Percentiles rank a stretch among this genome's conserved stretches.
Conservation (phyloP, 2,329 filamentous ascomycete species). For the Onygenales sp. region DNA sequence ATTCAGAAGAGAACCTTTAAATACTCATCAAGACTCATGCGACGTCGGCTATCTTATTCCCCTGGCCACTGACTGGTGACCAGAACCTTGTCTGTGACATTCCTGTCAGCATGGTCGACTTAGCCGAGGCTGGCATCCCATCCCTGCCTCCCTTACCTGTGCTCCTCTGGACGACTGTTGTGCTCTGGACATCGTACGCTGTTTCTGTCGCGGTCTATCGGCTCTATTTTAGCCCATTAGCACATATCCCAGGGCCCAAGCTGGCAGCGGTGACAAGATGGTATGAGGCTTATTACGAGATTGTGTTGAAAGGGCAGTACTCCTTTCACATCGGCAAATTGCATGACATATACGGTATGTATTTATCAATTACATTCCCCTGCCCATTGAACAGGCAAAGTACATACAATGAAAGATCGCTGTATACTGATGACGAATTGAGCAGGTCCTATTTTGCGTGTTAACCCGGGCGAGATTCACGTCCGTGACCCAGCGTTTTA, state of each 20-base stretch:
- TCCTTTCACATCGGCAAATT: constrained; percentile 12
- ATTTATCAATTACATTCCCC: background rate
- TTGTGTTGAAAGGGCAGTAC: constrained; percentile 13
- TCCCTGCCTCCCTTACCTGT: too few relatives aligned
- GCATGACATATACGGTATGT: constrained; percentile 17
- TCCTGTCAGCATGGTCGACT: too few relatives aligned
- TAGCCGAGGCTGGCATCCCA: too few relatives aligned
- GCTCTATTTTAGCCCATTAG: constrained; percentile 14
- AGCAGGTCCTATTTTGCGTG: constrained; percentile 16
- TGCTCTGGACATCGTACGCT: constrained; percentile 4
- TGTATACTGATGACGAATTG: background rate
- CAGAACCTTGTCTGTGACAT: too few relatives aligned
- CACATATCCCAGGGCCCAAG: constrained; percentile 14
- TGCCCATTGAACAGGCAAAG: background rate
- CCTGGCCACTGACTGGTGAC: too few relatives aligned
- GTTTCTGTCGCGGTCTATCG: constrained; percentile 10
- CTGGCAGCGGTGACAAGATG: constrained; percentile 13
- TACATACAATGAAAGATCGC: background rate
- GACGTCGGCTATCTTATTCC: too few relatives aligned
- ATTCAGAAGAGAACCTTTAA: too few relatives aligned
- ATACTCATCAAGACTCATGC: too few relatives aligned
- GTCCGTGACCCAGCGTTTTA: constrained; percentile 13
- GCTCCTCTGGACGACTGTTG: background rate
- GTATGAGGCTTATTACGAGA: constrained; percentile 18
- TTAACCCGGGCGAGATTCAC: constrained; percentile 14